phyloP scores from a whole-genome alignment of 2,329 filamentous ascomycete species.

The Drechslera avenae region DNA sequence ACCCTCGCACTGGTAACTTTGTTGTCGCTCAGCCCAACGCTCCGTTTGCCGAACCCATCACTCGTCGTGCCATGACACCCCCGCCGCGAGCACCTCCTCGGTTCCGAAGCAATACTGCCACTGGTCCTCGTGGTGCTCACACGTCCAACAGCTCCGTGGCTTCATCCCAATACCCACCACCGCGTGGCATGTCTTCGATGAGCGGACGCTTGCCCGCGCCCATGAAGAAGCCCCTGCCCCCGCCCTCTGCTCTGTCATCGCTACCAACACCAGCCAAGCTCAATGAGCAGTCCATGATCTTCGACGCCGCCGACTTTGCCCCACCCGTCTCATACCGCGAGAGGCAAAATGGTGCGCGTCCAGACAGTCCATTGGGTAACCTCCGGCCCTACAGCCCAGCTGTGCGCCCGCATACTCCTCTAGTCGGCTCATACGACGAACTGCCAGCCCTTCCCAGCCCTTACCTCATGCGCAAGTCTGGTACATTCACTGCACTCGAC shows the following conservation, averaged over 20 bases:
- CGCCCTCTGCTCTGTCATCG: conserved; percentile 73
- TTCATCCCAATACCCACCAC: conserved; percentile 45
- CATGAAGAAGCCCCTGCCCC: conserved; percentile 67
- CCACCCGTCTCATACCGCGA: conserved; percentile 69
- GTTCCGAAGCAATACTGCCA: conserved; percentile 48
- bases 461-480: conserved; percentile 75
- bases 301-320: conserved; percentile 82
- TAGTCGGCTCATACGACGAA: conserved; percentile 85
- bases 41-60: conserved; percentile 82
- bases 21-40: conserved; percentile 56
- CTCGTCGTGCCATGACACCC: conserved; percentile 92
- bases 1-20: conserved; percentile 67
- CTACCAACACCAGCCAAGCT: conserved; percentile 87
- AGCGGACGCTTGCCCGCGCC: conserved; percentile 41
- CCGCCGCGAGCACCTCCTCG: conserved; percentile 73
- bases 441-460: conserved; percentile 85
- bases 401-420: conserved; percentile 75
- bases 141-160: conserved; percentile 59
- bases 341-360: conserved; percentile 67
- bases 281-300: conserved; percentile 73
- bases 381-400: conserved; percentile 73
- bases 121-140: conserved; percentile 46
- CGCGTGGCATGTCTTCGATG: conserved; percentile 51
- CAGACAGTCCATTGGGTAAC: conserved; percentile 64
- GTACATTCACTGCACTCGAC: conserved; percentile 78